Evolutionary conservation across 2,329 filamentous ascomycete genomes (phyloP).

Genomic region (Aspergillus sp.): DNA sequence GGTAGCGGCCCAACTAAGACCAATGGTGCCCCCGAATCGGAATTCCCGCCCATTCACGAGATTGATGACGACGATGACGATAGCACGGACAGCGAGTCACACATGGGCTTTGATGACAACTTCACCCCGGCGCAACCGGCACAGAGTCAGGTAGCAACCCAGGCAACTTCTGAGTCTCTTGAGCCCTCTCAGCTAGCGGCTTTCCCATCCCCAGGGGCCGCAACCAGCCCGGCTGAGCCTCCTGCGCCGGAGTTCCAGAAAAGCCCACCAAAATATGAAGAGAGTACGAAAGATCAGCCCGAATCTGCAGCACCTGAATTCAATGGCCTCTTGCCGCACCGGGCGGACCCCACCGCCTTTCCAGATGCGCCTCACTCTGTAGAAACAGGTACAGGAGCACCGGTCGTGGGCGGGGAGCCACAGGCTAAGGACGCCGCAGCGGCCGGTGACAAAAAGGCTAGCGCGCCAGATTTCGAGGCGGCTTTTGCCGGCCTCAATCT

Average conservation of each 20-base stretch:
- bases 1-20: constrained; percentile 46
- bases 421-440: constrained; percentile 22
- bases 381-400: constrained; percentile 35
- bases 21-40: constrained; percentile 48
- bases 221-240: constrained; percentile 35
- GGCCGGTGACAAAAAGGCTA: constrained; percentile 29
- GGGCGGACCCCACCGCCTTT: constrained; percentile 39
- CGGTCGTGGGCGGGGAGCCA: constrained; percentile 37
- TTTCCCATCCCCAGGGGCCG: constrained; percentile 41
- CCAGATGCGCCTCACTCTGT: constrained; percentile 42
- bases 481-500: constrained; percentile 47
- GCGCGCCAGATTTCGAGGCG: constrained; percentile 46
- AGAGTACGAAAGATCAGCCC: constrained; percentile 22
- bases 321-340: constrained; percentile 40
- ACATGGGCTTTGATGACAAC: constrained; percentile 81
- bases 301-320: constrained; percentile 38
- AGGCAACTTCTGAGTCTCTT: constrained; percentile 31
- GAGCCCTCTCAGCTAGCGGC: constrained; percentile 39
- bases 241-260: constrained; percentile 58
- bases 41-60: constrained; percentile 93
- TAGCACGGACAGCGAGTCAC: constrained; percentile 66
- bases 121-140: constrained; percentile 67
- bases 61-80: constrained; percentile 80
- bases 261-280: constrained; percentile 51
- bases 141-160: constrained; percentile 26